These are phyloP conservation scores for Rhododendron kiyosumense DNA, from an alignment of 148 eudicot genomes.

Conservation along the genomic window DNA sequence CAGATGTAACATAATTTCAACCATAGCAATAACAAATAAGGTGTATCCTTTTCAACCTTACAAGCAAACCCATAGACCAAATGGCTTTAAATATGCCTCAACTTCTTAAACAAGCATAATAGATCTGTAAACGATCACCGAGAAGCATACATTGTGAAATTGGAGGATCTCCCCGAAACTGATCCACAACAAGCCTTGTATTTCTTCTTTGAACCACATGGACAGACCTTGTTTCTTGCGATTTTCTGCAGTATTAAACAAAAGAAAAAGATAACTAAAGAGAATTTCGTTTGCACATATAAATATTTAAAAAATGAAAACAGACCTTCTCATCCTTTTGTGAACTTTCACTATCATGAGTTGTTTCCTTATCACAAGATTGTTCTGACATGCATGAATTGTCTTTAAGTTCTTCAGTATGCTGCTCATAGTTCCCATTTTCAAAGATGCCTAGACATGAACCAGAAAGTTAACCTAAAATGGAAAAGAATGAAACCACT, in stretches of 20 bases:
- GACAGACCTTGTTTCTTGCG: constrained; percentile 75
- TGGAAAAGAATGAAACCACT: neutral
- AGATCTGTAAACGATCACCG: neutral
- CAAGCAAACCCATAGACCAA: neutral
- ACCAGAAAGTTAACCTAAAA: neutral
- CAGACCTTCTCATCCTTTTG: constrained; percentile 59
- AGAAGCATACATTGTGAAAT: constrained; percentile 46
- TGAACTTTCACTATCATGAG: constrained; percentile 18
- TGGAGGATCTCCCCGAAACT: constrained; percentile 49
- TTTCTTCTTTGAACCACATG: constrained; percentile 92
- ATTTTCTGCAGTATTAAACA: constrained; percentile 43
- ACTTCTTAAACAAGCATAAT: neutral
- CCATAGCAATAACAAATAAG: neutral
- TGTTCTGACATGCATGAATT: constrained; percentile 21
- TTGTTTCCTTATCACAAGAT: constrained; percentile 26
- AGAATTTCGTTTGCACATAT: neutral
- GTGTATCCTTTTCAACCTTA: neutral
- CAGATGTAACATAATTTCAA: neutral
- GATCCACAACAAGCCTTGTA: constrained; percentile 92
- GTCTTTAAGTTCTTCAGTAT: constrained; percentile 12
- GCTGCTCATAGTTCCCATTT: constrained; percentile 22
- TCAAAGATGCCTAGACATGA: constrained; percentile 26
- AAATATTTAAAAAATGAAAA: constrained; percentile 15
- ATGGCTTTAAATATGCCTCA: neutral
- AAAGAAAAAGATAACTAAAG: neutral